Evolutionary conservation across 179 eudicot species (phyloP).

Genomic region (Silene vulgaris): DNA sequence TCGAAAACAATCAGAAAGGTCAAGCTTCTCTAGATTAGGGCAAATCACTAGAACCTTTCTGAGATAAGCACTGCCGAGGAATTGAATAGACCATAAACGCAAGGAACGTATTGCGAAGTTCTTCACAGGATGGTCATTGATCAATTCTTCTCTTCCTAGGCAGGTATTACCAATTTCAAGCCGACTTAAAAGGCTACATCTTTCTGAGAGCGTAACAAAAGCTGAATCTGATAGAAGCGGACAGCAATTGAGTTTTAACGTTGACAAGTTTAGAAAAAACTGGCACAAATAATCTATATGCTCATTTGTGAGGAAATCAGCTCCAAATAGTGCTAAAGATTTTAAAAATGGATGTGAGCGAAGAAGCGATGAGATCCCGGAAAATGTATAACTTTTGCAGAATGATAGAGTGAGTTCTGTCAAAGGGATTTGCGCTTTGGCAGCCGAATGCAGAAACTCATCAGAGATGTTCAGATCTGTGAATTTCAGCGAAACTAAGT

Average conservation of each 20-base stretch:
- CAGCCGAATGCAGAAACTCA: slow-evolving; percentile 23
- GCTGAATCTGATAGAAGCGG: slow-evolving; percentile 26
- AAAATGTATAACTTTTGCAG: slow-evolving; percentile 25
- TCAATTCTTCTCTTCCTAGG: slow-evolving; percentile 24
- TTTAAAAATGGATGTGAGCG: neutral
- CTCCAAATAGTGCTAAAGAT: slow-evolving; percentile 6
- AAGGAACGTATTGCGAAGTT: slow-evolving; percentile 20
- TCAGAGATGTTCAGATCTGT: slow-evolving; percentile 19
- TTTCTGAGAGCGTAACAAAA: slow-evolving; percentile 23
- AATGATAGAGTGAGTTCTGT: slow-evolving; percentile 14
- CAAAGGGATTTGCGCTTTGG: slow-evolving; percentile 20
- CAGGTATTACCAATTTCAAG: slow-evolving; percentile 21
- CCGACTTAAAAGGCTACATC: slow-evolving; percentile 20
- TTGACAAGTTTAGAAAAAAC: slow-evolving; percentile 22
- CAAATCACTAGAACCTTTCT: slow-evolving; percentile 17
- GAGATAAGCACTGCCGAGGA: slow-evolving; percentile 10
- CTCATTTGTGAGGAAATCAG: slow-evolving; percentile 22
- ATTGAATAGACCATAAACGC: slow-evolving; percentile 11
- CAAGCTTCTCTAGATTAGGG: slow-evolving; percentile 25
- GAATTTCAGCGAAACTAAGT: slow-evolving; percentile 19
- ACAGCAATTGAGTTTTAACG: slow-evolving; percentile 12
- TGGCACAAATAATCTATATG: slow-evolving; percentile 16
- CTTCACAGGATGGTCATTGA: slow-evolving; percentile 3
- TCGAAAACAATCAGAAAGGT: slow-evolving; percentile 16
- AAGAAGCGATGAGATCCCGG: slow-evolving; percentile 24